phyloP scores from a whole-genome alignment of 306 rosid genomes.

The Acacia confusa region DNA sequence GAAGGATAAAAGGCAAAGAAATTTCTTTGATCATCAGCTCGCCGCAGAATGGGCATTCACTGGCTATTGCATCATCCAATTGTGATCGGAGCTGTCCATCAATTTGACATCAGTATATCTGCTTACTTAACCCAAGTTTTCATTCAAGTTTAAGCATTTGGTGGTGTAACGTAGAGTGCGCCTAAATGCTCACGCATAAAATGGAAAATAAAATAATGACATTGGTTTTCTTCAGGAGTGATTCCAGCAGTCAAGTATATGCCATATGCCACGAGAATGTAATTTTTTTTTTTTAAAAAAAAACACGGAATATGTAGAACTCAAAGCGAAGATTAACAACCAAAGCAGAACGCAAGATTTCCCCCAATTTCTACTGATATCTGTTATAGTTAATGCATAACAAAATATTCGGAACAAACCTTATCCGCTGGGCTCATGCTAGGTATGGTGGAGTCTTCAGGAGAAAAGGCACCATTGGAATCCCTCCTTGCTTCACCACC shows the following conservation, averaged over 20 bases:
- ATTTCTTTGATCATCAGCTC: constrained; percentile 92
- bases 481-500: constrained; percentile 83
- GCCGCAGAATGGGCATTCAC: constrained; percentile 97
- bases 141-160: constrained; percentile 12
- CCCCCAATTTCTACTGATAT: constrained; percentile 5
- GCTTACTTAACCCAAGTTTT: constrained; percentile 16
- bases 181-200: not conserved
- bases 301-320: not conserved
- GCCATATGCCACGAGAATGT: not conserved
- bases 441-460: constrained; percentile 69
- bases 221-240: not conserved
- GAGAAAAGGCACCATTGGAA: constrained; percentile 63
- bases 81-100: constrained; percentile 80
- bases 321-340: constrained; percentile 9
- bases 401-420: constrained; percentile 53
- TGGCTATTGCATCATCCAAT: constrained; percentile 91
- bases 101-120: constrained; percentile 13
- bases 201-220: not conserved
- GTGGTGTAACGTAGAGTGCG: not conserved
- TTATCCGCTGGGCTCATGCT: constrained; percentile 74
- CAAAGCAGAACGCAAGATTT: not conserved
- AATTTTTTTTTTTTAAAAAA: too few relatives aligned
- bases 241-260: not conserved
- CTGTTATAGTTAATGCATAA: constrained; percentile 34
- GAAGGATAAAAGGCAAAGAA: constrained; percentile 69